Percentiles rank a stretch among this genome's conserved stretches.
phyloP scores from a whole-genome alignment of 2,329 filamentous ascomycete genomes.

The Colletotrichum sp. region DNA sequence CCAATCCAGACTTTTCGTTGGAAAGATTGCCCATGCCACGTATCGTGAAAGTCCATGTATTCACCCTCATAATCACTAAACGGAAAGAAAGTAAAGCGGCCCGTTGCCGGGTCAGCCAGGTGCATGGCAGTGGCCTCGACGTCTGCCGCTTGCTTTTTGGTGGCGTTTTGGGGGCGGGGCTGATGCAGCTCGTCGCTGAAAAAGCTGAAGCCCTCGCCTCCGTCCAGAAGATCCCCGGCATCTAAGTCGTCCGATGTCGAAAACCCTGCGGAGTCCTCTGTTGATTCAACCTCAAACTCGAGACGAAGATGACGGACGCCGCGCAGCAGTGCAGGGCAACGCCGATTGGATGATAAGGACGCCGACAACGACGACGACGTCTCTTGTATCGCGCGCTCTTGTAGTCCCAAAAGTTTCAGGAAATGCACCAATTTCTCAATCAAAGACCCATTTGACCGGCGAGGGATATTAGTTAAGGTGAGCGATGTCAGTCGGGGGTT shows the following conservation, averaged over 20 bases:
- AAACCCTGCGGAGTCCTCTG: constrained; percentile 36
- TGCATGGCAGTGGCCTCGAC: background rate
- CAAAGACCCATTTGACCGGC: constrained; percentile 55
- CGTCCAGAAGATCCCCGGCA: constrained; percentile 46
- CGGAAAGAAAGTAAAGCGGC: constrained; percentile 29
- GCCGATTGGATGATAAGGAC: constrained; percentile 27
- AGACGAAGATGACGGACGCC: constrained; percentile 61
- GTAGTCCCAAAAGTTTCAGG: constrained; percentile 48
- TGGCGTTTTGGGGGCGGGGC: background rate
- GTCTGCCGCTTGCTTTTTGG: constrained; percentile 12
- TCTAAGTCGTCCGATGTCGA: constrained; percentile 40
- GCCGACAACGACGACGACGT: constrained; percentile 25
- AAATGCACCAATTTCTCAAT: constrained; percentile 54
- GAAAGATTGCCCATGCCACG: constrained; percentile 32
- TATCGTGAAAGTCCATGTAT: constrained; percentile 29
- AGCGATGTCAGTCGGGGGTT: constrained; percentile 60
- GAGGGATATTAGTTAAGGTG: constrained; percentile 59
- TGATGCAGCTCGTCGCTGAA: constrained; percentile 37
- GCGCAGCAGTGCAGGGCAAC: constrained; percentile 47
- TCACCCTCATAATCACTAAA: constrained; percentile 30
- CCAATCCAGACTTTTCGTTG: constrained; percentile 55
- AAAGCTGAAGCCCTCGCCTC: constrained; percentile 47
- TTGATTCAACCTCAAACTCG: constrained; percentile 55
- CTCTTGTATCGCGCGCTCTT: constrained; percentile 52
- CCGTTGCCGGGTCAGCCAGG: constrained; percentile 18